Percentiles rank a stretch among this genome's conserved stretches.
Evolutionary conservation across 2,329 filamentous ascomycete species (phyloP).

Genomic region (Tolypocladium nubicola): DNA sequence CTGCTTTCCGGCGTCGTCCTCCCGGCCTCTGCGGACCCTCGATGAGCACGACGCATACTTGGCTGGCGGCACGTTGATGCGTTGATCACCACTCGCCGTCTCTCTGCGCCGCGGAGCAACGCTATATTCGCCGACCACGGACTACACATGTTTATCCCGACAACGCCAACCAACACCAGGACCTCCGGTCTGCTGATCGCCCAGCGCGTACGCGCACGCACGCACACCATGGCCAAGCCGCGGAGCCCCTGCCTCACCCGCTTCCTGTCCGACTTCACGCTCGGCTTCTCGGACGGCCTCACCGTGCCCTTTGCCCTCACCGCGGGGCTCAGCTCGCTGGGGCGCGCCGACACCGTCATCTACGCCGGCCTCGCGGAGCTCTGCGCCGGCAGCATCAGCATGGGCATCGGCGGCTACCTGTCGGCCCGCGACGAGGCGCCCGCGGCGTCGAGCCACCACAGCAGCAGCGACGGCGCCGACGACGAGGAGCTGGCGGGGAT

Average conservation of each 20-base stretch:
- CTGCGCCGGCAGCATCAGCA: conserved; percentile 60
- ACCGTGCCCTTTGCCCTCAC: conserved; percentile 68
- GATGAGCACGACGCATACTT: neutral
- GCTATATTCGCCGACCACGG: too few relatives aligned
- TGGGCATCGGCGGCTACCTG: conserved; percentile 63
- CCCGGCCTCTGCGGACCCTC: neutral
- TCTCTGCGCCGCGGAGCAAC: too few relatives aligned
- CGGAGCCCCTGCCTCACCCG: conserved; percentile 20
- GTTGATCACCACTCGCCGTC: neutral
- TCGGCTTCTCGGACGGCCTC: conserved; percentile 64
- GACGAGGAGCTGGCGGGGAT: conserved; percentile 15
- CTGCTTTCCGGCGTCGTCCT: neutral
- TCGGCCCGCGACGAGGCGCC: conserved; percentile 36
- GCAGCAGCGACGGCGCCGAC: conserved; percentile 1
- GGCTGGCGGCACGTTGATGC: neutral
- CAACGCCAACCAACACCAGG: neutral
- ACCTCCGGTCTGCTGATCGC: neutral
- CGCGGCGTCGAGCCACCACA: neutral
- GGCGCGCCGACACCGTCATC: conserved; percentile 51
- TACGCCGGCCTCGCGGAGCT: conserved; percentile 61
- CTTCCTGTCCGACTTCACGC: conserved; percentile 54
- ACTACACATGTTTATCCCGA: too few relatives aligned
- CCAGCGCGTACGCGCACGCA: neutral
- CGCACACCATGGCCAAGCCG: conserved; percentile 8
- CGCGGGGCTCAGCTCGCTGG: conserved; percentile 53